Evolutionary conservation across 495 filamentous ascomycete genomes (phyloP).

Genomic region (Aeminium ludgeri): DNA sequence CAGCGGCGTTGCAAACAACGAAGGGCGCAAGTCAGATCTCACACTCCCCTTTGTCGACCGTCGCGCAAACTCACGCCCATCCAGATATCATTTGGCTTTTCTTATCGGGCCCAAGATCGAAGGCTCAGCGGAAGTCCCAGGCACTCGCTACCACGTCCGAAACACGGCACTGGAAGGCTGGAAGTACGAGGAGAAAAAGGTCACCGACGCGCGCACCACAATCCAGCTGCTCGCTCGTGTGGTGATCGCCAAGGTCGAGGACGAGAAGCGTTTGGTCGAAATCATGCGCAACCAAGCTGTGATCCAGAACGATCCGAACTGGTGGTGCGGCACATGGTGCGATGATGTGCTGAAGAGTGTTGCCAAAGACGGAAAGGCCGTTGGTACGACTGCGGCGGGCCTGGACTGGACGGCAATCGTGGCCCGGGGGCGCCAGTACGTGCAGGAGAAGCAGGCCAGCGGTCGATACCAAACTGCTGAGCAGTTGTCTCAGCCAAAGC

Average conservation of each 20-base stretch:
- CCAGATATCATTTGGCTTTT: slow-evolving; percentile 25
- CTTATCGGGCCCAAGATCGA: slow-evolving; percentile 28
- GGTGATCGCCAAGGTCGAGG: slow-evolving; percentile 29
- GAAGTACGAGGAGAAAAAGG: slow-evolving; percentile 23
- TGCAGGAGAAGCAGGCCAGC: too few relatives aligned
- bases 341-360: slow-evolving; percentile 25
- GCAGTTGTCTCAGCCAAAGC: neutral
- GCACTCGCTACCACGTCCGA: slow-evolving; percentile 4
- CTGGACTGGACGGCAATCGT: too few relatives aligned
- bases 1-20: slow-evolving; percentile 1
- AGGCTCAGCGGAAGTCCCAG: slow-evolving; percentile 9
- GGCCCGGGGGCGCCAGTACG: too few relatives aligned
- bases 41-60: neutral
- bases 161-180: slow-evolving; percentile 11
- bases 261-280: slow-evolving; percentile 19
- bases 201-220: slow-evolving; percentile 16
- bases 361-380: slow-evolving; percentile 19
- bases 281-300: slow-evolving; percentile 25
- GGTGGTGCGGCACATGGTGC: slow-evolving; percentile 31
- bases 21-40: neutral
- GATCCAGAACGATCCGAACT: slow-evolving; percentile 20
- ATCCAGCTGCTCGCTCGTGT: slow-evolving; percentile 30
- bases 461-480: too few relatives aligned
- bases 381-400: slow-evolving; percentile 25
- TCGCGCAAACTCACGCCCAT: too few relatives aligned